A percentile compares a stretch with the other conserved stretches of the same genome.
Conservation (phyloP, 1,284 basidiomycete genomes). For the Anthracocystis walkeri region DNA sequence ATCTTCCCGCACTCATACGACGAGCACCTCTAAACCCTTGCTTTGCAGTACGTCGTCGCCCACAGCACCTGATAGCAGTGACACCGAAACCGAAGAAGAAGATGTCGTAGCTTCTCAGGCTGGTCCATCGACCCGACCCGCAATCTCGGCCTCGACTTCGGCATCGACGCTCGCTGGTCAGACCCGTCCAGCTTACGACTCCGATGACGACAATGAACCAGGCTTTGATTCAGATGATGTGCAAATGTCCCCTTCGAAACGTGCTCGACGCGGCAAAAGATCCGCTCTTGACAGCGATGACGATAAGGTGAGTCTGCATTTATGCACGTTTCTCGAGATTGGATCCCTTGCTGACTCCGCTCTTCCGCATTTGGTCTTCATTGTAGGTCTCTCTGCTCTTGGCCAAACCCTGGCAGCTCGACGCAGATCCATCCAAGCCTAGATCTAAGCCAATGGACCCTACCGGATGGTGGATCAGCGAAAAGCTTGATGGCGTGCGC, state of each 20-base stretch:
- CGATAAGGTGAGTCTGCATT: slow-evolving; percentile 24
- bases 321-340: neutral
- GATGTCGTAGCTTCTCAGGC: slow-evolving; percentile 12
- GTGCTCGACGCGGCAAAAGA: slow-evolving; percentile 20
- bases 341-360: neutral
- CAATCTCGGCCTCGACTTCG: neutral
- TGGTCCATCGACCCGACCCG: neutral
- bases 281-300: slow-evolving; percentile 16
- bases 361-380: neutral
- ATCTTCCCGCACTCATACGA: too few species aligned
- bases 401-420: slow-evolving; percentile 76
- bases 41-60: neutral
- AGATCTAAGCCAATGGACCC: slow-evolving; percentile 71
- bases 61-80: slow-evolving; percentile 14
- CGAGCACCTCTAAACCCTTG: neutral
- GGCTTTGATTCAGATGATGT: slow-evolving; percentile 19
- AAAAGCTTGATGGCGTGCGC: slow-evolving; percentile 72
- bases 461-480: slow-evolving; percentile 78
- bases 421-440: slow-evolving; percentile 69
- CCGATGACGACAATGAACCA: slow-evolving; percentile 14
- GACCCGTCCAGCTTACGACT: slow-evolving; percentile 13
- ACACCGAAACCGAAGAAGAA: slow-evolving; percentile 41
- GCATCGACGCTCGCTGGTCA: neutral
- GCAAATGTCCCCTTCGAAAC: slow-evolving; percentile 31
- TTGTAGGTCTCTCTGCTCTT: slow-evolving; percentile 71